Evolutionary conservation across 2,329 filamentous ascomycete genomes (phyloP), one percentile per base, ranked within the genome.

Genomic region (Fusarium floridanum): DNA sequence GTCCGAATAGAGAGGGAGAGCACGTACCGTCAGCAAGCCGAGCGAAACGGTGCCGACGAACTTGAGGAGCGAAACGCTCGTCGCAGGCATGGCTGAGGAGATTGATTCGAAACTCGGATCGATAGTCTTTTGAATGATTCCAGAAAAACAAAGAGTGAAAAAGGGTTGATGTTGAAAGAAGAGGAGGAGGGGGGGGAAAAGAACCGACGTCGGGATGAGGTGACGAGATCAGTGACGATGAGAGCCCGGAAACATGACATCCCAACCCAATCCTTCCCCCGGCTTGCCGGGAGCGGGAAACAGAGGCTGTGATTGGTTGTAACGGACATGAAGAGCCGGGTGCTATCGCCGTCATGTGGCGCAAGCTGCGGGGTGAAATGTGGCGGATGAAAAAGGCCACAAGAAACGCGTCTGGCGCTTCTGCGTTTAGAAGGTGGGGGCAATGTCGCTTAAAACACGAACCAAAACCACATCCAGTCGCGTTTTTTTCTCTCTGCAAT

Each of bases 1-100:
- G 57, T 36, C 50, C 14, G 22, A 36, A 37, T 20, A n/a, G 50
- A 57, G 37, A 24, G 36, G 50, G 39, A 32, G 17, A 66, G 39
- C 56, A 87, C 93, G 80, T 90, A 97, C 95, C 69, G 95, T 98
- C 83, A 97, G 85, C 67, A 98, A 89, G 73, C 96, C 96, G 67
- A 98, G 89, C 78, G 93, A 96, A 76, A 97, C 90, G 61, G 95
- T 97, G 80, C 96, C 96, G 77, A 98, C 93, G 83, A 98, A 98
- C 86, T 98, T 98, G 86, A 94, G 91, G 83, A 93, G 85, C 66
- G 94, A 92, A 80, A 98, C 88, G 80, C 91, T 91, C 79, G 88
- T 91, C 78, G 89, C 90, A 78, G 90, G 88, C 90, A 95, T 93
- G 83, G 81, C 77, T 66, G 9, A 65, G 8, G 36, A 8, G 39